Conservation (phyloP, 73 alveolate species). For the Symbiodinium pilosum region DNA sequence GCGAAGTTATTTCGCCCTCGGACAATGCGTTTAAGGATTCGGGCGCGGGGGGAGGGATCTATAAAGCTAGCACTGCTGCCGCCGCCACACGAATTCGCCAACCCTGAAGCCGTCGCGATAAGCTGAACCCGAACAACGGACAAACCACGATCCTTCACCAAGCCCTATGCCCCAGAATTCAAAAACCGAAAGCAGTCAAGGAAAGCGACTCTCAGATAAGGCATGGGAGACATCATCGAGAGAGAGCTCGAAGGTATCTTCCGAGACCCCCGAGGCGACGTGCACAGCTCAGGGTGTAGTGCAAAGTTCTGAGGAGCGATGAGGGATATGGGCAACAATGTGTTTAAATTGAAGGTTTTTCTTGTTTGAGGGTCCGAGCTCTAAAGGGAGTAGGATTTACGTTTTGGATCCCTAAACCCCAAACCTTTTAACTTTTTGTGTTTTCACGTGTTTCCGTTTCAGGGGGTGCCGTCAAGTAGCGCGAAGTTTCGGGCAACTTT, state of each 20-base stretch:
- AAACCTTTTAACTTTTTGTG: not conserved
- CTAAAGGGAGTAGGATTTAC: too few species aligned
- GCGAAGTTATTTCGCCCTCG: too few species aligned
- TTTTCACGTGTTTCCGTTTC: not conserved
- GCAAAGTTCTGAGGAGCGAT: not conserved
- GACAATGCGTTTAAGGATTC: too few species aligned
- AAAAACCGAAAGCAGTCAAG: too few species aligned
- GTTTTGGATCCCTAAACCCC: not conserved
- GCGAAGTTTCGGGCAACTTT: too few species aligned
- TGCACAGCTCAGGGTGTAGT: constrained; percentile 10
- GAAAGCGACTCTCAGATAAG: not conserved
- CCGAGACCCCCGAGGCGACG: constrained; percentile 21
- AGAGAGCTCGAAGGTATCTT: constrained; percentile 62
- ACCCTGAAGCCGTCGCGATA: too few species aligned
- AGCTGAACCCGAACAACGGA: not conserved
- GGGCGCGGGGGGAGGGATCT: too few species aligned
- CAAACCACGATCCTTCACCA: not conserved
- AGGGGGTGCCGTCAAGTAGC: too few species aligned
- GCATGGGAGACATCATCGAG: constrained; percentile 64
- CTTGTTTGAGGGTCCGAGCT: too few species aligned
- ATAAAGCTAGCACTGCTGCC: too few species aligned
- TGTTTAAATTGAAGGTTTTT: not conserved
- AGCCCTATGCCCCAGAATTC: not conserved
- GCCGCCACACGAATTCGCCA: too few species aligned
- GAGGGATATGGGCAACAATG: not conserved